Conservation (phyloP, 2,329 filamentous ascomycete species). For the Monosporascus sp. region DNA sequence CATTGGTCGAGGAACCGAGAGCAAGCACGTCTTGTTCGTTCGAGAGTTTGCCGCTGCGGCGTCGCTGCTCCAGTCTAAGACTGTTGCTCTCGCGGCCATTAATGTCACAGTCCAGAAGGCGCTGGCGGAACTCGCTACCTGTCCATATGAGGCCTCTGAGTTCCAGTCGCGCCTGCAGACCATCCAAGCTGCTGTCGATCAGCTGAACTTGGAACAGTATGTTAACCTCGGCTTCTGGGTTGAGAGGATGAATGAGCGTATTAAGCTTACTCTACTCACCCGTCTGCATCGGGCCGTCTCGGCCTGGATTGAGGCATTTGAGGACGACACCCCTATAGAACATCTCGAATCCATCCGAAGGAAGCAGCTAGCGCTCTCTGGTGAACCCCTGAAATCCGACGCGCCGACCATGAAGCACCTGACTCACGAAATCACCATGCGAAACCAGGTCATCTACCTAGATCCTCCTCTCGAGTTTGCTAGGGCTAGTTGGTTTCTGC, state of each 20-base stretch:
- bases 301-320: conserved; percentile 83
- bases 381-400: conserved; percentile 43
- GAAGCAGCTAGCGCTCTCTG: conserved; percentile 39
- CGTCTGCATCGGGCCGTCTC: conserved; percentile 80
- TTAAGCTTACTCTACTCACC: conserved; percentile 73
- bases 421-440: conserved; percentile 92
- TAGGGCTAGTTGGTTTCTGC: conserved; percentile 86
- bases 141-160: conserved; percentile 72
- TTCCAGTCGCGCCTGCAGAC: conserved; percentile 78
- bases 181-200: conserved; percentile 90
- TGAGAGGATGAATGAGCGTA: conserved; percentile 74
- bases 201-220: conserved; percentile 93
- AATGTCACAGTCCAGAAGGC: conserved; percentile 78
- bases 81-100: conserved; percentile 70
- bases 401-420: conserved; percentile 65
- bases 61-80: conserved; percentile 83
- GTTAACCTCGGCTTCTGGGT: conserved; percentile 93
- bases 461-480: conserved; percentile 91
- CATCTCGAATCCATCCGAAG: conserved; percentile 47
- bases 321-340: conserved; percentile 45
- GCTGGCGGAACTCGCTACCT: conserved; percentile 75
- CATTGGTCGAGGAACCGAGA: conserved; percentile 58
- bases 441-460: conserved; percentile 94
- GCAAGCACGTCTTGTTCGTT: conserved; percentile 94
- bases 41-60: conserved; percentile 86